Percentiles rank a stretch among this genome's conserved stretches.
phyloP scores from a whole-genome alignment of 352 stramenopile genomes.

The Globisporangium paroecandrum region DNA sequence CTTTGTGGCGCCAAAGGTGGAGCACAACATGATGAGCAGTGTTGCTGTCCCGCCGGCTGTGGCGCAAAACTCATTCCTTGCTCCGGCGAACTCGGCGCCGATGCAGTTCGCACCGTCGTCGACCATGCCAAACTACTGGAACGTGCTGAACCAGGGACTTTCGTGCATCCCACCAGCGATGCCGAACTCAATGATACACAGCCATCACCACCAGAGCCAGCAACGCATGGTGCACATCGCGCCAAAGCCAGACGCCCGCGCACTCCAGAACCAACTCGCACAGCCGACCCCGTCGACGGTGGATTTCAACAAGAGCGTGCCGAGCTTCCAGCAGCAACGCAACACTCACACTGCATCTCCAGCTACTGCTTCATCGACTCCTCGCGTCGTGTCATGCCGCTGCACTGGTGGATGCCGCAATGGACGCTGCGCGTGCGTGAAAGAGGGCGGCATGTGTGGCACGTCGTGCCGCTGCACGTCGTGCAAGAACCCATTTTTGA shows the following conservation, averaged over 20 bases:
- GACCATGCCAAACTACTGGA: slow-evolving; percentile 84
- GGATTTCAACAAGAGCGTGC: neutral
- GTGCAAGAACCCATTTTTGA: slow-evolving; percentile 85
- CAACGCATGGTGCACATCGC: slow-evolving; percentile 73
- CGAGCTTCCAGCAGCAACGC: slow-evolving; percentile 9
- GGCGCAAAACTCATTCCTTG: slow-evolving; percentile 6
- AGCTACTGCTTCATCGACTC: slow-evolving; percentile 17
- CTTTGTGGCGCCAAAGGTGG: slow-evolving; percentile 14
- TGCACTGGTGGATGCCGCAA: slow-evolving; percentile 82
- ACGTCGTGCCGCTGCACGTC: slow-evolving; percentile 76
- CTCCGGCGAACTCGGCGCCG: slow-evolving; percentile 18
- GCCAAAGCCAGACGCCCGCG: slow-evolving; percentile 50
- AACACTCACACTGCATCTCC: neutral
- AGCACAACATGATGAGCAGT: slow-evolving; percentile 1
- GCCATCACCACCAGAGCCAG: slow-evolving; percentile 24
- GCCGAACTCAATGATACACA: slow-evolving; percentile 4
- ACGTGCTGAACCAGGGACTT: slow-evolving; percentile 74
- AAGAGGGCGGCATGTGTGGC: slow-evolving; percentile 77
- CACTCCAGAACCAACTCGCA: slow-evolving; percentile 18
- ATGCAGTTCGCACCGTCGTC: slow-evolving; percentile 65
- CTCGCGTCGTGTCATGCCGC: slow-evolving; percentile 65
- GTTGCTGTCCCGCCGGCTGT: neutral
- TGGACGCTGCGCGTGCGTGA: slow-evolving; percentile 77
- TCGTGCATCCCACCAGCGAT: slow-evolving; percentile 23
- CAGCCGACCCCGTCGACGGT: slow-evolving; percentile 5